Base-by-base conservation (phyloP, 148 eudicot genomes). In the Nepenthes mirabilis region DNA sequence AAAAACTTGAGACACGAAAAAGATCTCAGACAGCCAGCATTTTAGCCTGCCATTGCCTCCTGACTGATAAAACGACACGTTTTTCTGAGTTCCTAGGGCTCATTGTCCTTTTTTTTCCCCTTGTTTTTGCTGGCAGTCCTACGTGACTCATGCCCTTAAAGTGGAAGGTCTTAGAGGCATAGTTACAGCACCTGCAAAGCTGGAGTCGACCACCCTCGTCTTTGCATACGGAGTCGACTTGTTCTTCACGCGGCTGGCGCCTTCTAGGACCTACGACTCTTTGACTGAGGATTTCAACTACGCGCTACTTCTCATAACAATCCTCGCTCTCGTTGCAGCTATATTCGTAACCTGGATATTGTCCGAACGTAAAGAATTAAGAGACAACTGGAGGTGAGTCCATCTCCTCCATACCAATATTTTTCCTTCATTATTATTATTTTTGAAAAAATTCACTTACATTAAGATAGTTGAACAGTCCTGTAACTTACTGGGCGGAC, bases 251-350 rank as follows among this genome's bases (percentile, higher is more conserved):
- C 85, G 81, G 23, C 80, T 89, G 11, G 91, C 99, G 62, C 99
- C 97, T 34, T 94, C 95, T 36, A 84, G 68, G 76, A 94, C 95
- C 9, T 94, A 94, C 10, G 97, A 94, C 70, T 89, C 97, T 51
- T 83, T 94, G 3, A 94, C 97, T 1, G 99, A 94, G 52, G 99
- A 94, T 71, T 94, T 94, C 82, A 93, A 83, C 77, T 93, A 93
- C 36, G 96, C 99, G 0, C 68, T 94, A 61, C 93, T 94, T 58
- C 90, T 94, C 66, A 45, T 94, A 40, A 94, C 97, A 47, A 94
- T 94, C 55, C 83, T 83, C 54, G 97, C 77, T 47, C 91, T 94
- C 37, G 73, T 89, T 37, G 80, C 75, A 12, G 91, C 86, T 12
- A 94, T 94, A 66, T 73, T 94, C 55, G 90, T 81, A 34, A 94